A percentile compares a stretch with the other conserved stretches of the same genome.
These are phyloP conservation scores for Eragrostis nindensis DNA, from an alignment of 176 grass and related monocot species.

Conservation along the genomic window DNA sequence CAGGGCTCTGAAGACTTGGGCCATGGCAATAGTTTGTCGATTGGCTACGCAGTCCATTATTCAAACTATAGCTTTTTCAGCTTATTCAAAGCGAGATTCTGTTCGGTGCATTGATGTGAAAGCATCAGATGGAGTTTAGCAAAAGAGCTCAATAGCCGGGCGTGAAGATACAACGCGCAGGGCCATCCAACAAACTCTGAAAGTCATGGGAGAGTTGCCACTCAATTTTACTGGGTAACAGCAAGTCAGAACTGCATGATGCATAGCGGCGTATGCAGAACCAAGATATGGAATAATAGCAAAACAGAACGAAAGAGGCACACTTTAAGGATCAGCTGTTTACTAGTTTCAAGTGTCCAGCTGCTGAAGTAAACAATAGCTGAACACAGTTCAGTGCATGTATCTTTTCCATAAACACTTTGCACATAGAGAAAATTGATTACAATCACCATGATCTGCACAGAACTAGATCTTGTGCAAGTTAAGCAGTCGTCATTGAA, in stretches of 20 bases:
- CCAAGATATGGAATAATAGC: background rate
- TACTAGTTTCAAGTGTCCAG: background rate
- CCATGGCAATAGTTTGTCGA: slow-evolving; percentile 11
- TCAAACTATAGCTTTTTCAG: background rate
- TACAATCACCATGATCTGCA: background rate
- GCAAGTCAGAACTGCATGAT: background rate
- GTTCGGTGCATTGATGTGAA: background rate
- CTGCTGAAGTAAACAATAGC: background rate
- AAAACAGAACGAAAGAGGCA: too few species aligned
- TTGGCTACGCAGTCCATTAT: slow-evolving; percentile 4
- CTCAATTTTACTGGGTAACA: background rate
- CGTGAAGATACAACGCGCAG: background rate
- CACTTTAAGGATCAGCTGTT: too few species aligned
- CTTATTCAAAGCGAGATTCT: background rate
- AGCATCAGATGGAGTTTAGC: background rate
- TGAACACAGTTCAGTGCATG: background rate
- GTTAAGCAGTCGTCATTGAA: background rate
- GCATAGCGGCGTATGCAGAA: background rate
- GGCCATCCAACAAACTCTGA: background rate
- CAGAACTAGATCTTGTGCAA: background rate
- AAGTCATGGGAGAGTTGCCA: background rate
- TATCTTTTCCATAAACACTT: background rate
- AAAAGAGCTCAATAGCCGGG: background rate
- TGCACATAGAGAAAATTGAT: background rate
- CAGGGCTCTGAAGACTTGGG: background rate